These are phyloP conservation scores for Sporothrix mexicana DNA, from an alignment of 2,329 filamentous ascomycete species.

Conservation along the genomic window DNA sequence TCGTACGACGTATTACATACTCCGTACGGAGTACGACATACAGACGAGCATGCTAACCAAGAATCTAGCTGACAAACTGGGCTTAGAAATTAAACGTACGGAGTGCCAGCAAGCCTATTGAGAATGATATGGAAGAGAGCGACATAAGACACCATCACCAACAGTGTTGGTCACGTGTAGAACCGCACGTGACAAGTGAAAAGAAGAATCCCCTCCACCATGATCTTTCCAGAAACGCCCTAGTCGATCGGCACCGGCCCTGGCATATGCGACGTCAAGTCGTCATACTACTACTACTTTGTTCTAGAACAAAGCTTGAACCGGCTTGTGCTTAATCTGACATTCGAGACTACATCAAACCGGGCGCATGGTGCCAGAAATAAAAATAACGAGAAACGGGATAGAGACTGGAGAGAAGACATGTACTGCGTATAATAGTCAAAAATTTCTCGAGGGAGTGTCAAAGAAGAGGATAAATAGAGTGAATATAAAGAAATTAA, in stretches of 20 bases:
- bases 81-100: slow-evolving; percentile 15
- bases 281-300: too few species aligned
- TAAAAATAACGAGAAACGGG: too few species aligned
- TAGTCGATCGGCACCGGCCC: slow-evolving; percentile 13
- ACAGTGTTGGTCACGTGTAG: neutral
- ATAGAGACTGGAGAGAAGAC: too few species aligned
- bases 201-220: neutral
- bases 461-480: too few species aligned
- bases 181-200: neutral
- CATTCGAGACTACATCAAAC: neutral
- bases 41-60: too few species aligned
- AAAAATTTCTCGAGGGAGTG: too few species aligned
- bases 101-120: neutral
- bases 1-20: neutral
- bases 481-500: too few species aligned
- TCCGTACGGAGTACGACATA: neutral
- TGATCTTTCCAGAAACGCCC: slow-evolving; percentile 14
- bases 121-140: slow-evolving; percentile 2
- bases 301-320: too few species aligned
- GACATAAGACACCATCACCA: neutral
- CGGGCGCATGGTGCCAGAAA: too few species aligned
- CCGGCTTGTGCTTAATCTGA: neutral
- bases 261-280: neutral
- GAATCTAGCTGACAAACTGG: slow-evolving; percentile 1
- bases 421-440: too few species aligned